Evolutionary conservation across 345 rosid species (phyloP), one percentile per base, ranked within the genome.

Genomic region (Brassica incana): DNA sequence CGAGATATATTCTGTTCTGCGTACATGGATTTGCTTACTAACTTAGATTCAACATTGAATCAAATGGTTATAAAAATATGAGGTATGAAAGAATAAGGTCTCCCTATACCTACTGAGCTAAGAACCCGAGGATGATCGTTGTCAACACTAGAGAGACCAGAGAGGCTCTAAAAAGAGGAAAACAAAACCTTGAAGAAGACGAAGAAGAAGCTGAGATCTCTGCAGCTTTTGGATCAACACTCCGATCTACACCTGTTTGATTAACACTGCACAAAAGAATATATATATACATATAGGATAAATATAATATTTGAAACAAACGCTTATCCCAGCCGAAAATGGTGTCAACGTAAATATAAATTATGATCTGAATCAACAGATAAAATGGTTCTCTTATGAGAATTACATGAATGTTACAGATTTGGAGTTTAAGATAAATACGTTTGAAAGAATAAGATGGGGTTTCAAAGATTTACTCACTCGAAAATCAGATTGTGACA

Each of bases 401-500:
- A 62, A 2, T 52, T 69, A 52, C 67, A 74, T 8, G 10, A 29
- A 62, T 68, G 32, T 74, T 68, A 60, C 60, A 70, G 60, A 68
- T 62, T 59, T 63, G 59, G 66, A 69, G 54, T 40, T 62, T n/a
- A 32, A 16, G 18, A 73, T 66, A 67, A 68, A 73, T 66, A 43
- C 0, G 35, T 54, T 66, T 61, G 14, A 61, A 80, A 75, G 38
- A 79, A 66, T 58, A 8, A 72, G 29, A 65, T 36, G 15, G 4
- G 4, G 61, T 33, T 45, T 40, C 5, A 67, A 40, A 36, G 43
- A 35, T 62, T 50, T 52, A 86, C 90, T 91, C 91, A 91, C 83
- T 86, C 87, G 81, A 84, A 87, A n/a, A 87, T 85, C 48, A 92
- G 88, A 84, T 95, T 86, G 86, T 86, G 99, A 83, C 99, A 92